Evolutionary conservation across 495 filamentous ascomycete species (phyloP), one percentile per base, ranked within the genome.

Genomic region (Aspergillus campestris): DNA sequence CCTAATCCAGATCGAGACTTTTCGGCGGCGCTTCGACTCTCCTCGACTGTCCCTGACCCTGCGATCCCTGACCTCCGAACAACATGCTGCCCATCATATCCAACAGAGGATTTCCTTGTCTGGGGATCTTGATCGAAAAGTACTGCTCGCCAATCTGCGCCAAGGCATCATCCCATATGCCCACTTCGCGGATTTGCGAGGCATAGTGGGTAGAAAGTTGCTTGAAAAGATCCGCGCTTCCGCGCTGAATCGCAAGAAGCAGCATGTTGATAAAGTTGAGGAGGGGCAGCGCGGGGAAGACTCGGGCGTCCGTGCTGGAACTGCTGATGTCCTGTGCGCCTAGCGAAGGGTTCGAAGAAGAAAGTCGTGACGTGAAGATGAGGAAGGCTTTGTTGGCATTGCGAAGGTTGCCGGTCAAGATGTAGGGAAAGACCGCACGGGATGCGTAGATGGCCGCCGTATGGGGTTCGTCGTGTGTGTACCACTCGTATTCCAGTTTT

Each of bases 71-170:
- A 6, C 78, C 80, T 41, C 88, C 89, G 6, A 89, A 88, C 60
- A 96, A 82, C 76, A 99, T 80, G 50, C 79, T 86, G 3, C 89
- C 86, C 89, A 97, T 94, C 89, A 99, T 97, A 55, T 97, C 94
- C 56, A 97, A 75, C 53, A 97, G 61, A 7, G 89, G 89, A 59
- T 95, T 96, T 34, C 82, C 82, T 66, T 91, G 86, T 40, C 83
- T 73, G 28, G 87, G 90, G 50, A 89, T 80, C 72, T 83, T 83
- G 58, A 99, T 95, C n/a, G 78, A 82, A 62, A 97, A 99, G 68
- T 96, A 99, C 77, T 92, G 90, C 74, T 97, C 90, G 34, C 85
- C 92, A 51, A 97, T 81, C 60, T 86, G 80, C 34, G 86, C 83
- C 52, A 97, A 68, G 14, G 86, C 78, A 58, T 92, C 89, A 34